Evolutionary conservation across 2,329 filamentous ascomycete genomes (phyloP), one percentile per base, ranked within the genome.

Genomic region (Chlorencoelia australis): DNA sequence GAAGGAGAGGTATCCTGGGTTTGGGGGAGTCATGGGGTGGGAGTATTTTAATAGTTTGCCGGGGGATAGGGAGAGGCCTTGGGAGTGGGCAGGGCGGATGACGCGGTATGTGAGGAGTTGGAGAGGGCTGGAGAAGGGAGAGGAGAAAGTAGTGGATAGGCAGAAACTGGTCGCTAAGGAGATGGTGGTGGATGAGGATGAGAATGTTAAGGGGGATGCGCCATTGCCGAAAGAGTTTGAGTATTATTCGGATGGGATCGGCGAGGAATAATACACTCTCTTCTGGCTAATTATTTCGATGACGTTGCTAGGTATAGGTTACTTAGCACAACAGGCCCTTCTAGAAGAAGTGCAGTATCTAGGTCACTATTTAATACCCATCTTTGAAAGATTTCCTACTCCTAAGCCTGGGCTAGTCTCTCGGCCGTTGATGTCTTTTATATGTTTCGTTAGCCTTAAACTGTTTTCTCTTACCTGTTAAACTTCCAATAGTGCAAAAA

Each of bases 1-100:
- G 45, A 62, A 69, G 22, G 63, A 71, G 22, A 67, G 67, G 40
- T 83, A 83, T 34, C 71, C 73, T 1, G 63, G 64, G 1, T 91
- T 94, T 56, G 88, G 87, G 1, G 88, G 88, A 1, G 77, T 95
- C 5, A 91, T 91, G 78, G 86, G 86, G 2, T 95, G 88, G 88
- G 88, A 95, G 62, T 94, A 91, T 57, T 94, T 89, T 63, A 93
- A 94, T 63, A 75, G 79, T 37, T 57, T 77, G 40, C 82, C 83
- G 0, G 79, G 78, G 1, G 78, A 73, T 16, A 55, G 54, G 2
- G 63, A 65, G 9, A 62, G 67, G 37, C 82, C 84, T 0, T 89
- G 81, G 80, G 68, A 82, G 47, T 94, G 87, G 87, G 83, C 82
- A 0, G 69, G 67, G 30, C 68, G 69, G 39, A 79, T 91, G 67